These are phyloP conservation scores for Cotoneaster glaucophyllus DNA, from an alignment of 306 rosid species.

Conservation along the genomic window DNA sequence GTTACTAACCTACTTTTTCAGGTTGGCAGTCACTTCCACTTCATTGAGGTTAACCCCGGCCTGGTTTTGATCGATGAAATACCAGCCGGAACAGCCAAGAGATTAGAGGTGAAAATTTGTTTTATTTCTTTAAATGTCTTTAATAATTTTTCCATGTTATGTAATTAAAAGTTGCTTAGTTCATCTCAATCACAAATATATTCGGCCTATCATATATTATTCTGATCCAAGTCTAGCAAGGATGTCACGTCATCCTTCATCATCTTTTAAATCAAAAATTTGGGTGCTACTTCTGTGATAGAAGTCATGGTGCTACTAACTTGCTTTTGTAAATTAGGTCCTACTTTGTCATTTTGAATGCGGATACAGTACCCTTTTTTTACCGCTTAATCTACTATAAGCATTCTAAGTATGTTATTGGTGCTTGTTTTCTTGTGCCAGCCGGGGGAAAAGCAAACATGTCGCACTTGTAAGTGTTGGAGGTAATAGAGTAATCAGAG, in stretches of 20 bases:
- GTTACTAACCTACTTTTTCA: slow-evolving; percentile 28
- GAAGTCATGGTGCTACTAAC: too few relatives aligned
- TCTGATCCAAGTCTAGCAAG: neutral
- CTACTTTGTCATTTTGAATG: neutral
- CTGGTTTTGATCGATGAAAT: slow-evolving; percentile 85
- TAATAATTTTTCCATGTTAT: neutral
- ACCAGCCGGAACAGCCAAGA: slow-evolving; percentile 76
- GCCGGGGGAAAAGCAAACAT: slow-evolving; percentile 78
- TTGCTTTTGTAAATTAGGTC: neutral
- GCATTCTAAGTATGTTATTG: slow-evolving; percentile 15
- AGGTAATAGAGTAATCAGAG: slow-evolving; percentile 74
- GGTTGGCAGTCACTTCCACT: slow-evolving; percentile 99
- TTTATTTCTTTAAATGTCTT: neutral
- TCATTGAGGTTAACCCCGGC: slow-evolving; percentile 73
- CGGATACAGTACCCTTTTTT: neutral
- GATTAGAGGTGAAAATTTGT: slow-evolving; percentile 69
- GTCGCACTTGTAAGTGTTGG: slow-evolving; percentile 75
- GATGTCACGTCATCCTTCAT: neutral
- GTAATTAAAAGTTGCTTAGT: neutral
- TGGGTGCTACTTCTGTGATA: too few relatives aligned
- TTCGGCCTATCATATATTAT: neutral
- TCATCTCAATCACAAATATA: neutral
- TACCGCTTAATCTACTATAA: too few relatives aligned
- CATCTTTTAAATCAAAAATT: neutral
- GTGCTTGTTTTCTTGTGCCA: slow-evolving; percentile 29